These are phyloP conservation scores for Neurospora sp. DNA, from an alignment of 495 filamentous ascomycete species.

Conservation along the genomic window DNA sequence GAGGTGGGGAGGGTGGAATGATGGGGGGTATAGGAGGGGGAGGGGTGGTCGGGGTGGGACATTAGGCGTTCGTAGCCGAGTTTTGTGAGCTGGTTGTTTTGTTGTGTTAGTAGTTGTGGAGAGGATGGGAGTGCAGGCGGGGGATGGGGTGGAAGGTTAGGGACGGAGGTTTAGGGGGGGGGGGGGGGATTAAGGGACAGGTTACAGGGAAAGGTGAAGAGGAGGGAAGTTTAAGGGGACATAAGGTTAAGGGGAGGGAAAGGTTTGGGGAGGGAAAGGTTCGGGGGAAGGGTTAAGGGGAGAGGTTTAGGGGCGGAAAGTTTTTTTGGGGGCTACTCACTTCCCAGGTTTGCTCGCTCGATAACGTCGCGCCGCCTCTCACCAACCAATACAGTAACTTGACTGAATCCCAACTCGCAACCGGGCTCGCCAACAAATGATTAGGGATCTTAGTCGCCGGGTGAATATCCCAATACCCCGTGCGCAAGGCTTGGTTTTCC, in stretches of 20 bases:
- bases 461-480: conserved; percentile 20
- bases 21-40: neutral
- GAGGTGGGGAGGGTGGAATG: neutral
- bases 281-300: neutral
- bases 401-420: conserved; percentile 15
- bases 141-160: neutral
- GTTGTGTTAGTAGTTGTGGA: neutral
- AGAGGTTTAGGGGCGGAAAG: neutral
- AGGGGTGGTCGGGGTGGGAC: neutral
- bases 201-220: neutral
- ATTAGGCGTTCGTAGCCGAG: conserved; percentile 11
- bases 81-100: conserved; percentile 1
- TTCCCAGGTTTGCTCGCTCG: conserved; percentile 24
- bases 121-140: neutral
- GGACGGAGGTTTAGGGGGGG: too few species aligned
- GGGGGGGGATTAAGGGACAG: neutral
- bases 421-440: conserved; percentile 14
- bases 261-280: neutral
- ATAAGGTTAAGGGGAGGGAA: neutral
- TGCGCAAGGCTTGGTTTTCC: neutral
- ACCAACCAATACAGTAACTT: conserved; percentile 30
- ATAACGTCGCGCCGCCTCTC: conserved; percentile 17
- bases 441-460: conserved; percentile 20
- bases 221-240: neutral
- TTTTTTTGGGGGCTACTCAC: conserved; percentile 3